Percentiles rank a stretch among this genome's conserved stretches.
phyloP scores from a whole-genome alignment of 1,139 yeast species.

The Candida anutae region DNA sequence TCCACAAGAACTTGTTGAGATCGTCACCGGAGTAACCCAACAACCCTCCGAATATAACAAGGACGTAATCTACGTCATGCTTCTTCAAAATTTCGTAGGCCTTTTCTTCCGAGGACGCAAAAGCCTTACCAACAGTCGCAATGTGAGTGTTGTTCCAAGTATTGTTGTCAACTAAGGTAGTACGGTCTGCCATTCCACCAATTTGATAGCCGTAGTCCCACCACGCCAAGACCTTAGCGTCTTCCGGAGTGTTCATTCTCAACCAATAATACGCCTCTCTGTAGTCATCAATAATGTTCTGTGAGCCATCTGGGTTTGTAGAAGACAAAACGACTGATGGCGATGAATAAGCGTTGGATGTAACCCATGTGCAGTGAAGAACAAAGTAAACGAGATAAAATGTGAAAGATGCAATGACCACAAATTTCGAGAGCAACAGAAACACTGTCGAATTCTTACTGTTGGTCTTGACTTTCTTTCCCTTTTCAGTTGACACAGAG shows the following conservation, averaged over 20 bases:
- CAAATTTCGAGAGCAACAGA: conserved; percentile 44
- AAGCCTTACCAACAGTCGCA: conserved; percentile 99
- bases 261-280: conserved; percentile 99
- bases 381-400: conserved; percentile 79
- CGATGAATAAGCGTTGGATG: conserved; percentile 90
- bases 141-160: conserved; percentile 99
- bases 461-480: conserved; percentile 1
- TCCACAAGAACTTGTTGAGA: conserved; percentile 94
- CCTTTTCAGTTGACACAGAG: conserved; percentile 3
- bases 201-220: conserved; percentile 99
- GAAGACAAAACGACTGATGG: conserved; percentile 96
- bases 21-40: conserved; percentile 96
- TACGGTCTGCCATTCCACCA: conserved; percentile 99
- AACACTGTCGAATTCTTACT: conserved; percentile 15
- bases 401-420: conserved; percentile 64
- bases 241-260: conserved; percentile 95
- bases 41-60: conserved; percentile 90
- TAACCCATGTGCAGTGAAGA: conserved; percentile 95
- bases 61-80: conserved; percentile 92
- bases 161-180: conserved; percentile 96
- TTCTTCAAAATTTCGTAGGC: conserved; percentile 83
- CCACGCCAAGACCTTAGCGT: conserved; percentile 96
- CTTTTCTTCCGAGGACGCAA: conserved; percentile 83
- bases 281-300: conserved; percentile 85
- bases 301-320: conserved; percentile 76